Evolutionary conservation across 495 filamentous ascomycete genomes (phyloP).

Genomic region (Penicillium tannophilum): DNA sequence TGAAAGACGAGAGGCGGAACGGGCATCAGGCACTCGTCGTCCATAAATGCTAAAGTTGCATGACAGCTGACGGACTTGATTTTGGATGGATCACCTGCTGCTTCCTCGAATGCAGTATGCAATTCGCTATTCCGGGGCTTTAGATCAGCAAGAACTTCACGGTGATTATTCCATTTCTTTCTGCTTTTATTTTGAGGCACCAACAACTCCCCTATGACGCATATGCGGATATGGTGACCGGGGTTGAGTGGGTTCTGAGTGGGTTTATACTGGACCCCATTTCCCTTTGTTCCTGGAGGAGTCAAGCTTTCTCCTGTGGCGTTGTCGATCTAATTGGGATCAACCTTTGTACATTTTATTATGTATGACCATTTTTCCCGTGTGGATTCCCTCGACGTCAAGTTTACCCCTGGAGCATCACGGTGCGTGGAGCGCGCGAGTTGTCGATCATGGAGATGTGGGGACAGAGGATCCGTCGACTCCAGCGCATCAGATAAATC

Average conservation of each 20-base stretch:
- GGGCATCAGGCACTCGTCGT: constrained; percentile 40
- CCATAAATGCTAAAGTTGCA: constrained; percentile 13
- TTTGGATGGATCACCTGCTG: constrained; percentile 1
- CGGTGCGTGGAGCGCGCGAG: constrained; percentile 14
- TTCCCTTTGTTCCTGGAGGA: neutral
- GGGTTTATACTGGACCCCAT: neutral
- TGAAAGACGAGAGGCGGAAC: constrained; percentile 61
- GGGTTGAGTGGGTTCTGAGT: constrained; percentile 3
- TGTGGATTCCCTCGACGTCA: constrained; percentile 13
- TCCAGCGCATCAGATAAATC: neutral
- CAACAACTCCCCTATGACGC: constrained; percentile 2
- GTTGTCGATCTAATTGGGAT: constrained; percentile 27
- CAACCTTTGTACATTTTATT: constrained; percentile 8
- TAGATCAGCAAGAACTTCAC: neutral
- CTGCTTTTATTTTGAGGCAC: neutral
- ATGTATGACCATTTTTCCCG: neutral
- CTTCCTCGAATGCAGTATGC: neutral
- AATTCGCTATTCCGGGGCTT: neutral
- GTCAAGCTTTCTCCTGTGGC: constrained; percentile 13
- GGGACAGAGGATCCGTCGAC: constrained; percentile 14
- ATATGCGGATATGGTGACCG: neutral
- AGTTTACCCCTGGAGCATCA: constrained; percentile 15
- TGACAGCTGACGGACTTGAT: neutral
- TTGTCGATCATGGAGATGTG: constrained; percentile 20
- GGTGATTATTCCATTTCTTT: neutral